Evolutionary conservation across 2,329 filamentous ascomycete genomes (phyloP).

Genomic region (Ceratocystis cubensis): DNA sequence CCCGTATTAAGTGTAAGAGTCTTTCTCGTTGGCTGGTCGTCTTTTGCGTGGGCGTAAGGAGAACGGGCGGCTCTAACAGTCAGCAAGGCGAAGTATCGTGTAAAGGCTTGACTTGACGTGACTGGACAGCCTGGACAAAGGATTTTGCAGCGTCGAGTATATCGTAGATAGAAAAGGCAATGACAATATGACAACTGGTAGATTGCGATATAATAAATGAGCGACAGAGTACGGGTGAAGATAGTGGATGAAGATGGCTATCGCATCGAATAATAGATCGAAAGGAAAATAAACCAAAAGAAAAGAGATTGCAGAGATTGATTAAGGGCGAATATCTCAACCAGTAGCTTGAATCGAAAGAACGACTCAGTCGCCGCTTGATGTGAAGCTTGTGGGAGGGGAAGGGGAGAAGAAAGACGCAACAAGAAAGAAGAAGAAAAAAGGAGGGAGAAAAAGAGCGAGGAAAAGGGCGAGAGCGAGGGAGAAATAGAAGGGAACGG

Average conservation of each 20-base stretch:
- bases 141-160: background rate
- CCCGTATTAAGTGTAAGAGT: background rate
- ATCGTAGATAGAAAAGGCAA: background rate
- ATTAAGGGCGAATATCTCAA: slow-evolving; percentile 15
- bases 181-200: background rate
- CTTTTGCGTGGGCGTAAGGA: background rate
- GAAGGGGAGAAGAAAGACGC: background rate
- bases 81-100: background rate
- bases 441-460: background rate
- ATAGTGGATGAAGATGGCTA: background rate
- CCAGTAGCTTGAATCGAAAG: slow-evolving; percentile 17
- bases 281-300: background rate
- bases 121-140: background rate
- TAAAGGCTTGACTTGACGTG: background rate
- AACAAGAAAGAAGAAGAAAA: slow-evolving; percentile 3
- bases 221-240: background rate
- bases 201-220: slow-evolving; percentile 1
- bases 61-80: background rate
- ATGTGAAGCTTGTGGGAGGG: slow-evolving; percentile 17
- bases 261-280: background rate
- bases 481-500: background rate
- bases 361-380: slow-evolving; percentile 19
- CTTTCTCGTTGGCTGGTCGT: background rate
- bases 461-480: slow-evolving; percentile 10
- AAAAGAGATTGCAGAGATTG: background rate